Percentiles rank a stretch among this genome's conserved stretches.
These are phyloP conservation scores for Cladosporium sp. DNA, from an alignment of 2,329 filamentous ascomycete genomes.

Conservation along the genomic window DNA sequence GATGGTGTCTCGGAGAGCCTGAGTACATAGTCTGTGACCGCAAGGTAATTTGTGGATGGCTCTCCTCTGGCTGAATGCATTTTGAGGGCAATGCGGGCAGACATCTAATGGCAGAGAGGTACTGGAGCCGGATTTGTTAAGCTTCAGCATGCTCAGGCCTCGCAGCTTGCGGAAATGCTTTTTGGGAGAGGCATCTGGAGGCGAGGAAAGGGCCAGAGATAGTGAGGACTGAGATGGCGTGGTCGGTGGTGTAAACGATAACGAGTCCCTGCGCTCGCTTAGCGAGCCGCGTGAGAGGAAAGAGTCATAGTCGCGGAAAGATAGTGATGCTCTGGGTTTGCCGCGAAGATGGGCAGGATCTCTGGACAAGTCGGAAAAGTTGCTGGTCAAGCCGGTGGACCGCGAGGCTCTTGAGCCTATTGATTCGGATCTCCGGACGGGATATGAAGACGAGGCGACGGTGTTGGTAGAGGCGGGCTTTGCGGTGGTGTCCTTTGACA, in stretches of 20 bases:
- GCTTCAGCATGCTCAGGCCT: slow-evolving; percentile 28
- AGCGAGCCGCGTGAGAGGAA: slow-evolving; percentile 26
- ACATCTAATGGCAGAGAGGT: slow-evolving; percentile 19
- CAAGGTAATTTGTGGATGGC: slow-evolving; percentile 31
- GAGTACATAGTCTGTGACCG: slow-evolving; percentile 31
- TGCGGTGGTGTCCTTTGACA: slow-evolving; percentile 5
- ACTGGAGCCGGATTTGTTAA: slow-evolving; percentile 25
- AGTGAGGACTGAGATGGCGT: slow-evolving; percentile 29
- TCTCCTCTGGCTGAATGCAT: slow-evolving; percentile 21
- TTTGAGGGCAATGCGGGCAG: slow-evolving; percentile 31
- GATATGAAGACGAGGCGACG: slow-evolving; percentile 17
- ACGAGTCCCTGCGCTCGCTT: slow-evolving; percentile 22
- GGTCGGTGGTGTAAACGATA: slow-evolving; percentile 26
- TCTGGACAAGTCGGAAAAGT: slow-evolving; percentile 28
- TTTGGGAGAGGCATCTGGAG: slow-evolving; percentile 26
- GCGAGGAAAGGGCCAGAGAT: slow-evolving; percentile 27
- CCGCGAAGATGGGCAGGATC: slow-evolving; percentile 17
- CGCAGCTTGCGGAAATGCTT: slow-evolving; percentile 30
- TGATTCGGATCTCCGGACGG: slow-evolving; percentile 26
- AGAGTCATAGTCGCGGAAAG: slow-evolving; percentile 31
- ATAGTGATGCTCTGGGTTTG: slow-evolving; percentile 21
- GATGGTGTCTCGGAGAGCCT: slow-evolving; percentile 31
- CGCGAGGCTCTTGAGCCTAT: slow-evolving; percentile 29
- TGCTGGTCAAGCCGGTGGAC: slow-evolving; percentile 32
- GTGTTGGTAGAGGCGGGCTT: slow-evolving; percentile 15